phyloP scores from a whole-genome alignment of 1,284 basidiomycete genomes.

The Moniliophthora roreri region DNA sequence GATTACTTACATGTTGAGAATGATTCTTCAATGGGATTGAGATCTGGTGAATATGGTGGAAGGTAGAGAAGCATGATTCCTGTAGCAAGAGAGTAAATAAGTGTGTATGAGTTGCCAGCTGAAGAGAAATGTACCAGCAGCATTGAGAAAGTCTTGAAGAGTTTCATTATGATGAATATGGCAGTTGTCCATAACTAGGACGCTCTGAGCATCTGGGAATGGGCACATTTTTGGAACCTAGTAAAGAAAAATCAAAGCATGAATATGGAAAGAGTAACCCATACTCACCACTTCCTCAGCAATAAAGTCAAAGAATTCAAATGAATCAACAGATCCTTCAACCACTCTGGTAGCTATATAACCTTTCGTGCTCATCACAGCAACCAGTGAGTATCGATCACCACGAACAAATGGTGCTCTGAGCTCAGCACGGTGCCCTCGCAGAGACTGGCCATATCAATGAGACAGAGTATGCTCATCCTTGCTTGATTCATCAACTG shows the following conservation, averaged over 20 bases:
- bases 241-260: not conserved
- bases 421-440: slow-evolving; percentile 17
- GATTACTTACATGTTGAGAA: not conserved
- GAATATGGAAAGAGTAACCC: not conserved
- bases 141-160: slow-evolving; percentile 5
- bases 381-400: slow-evolving; percentile 21
- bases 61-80: slow-evolving; percentile 12
- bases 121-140: no score
- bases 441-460: slow-evolving; percentile 2
- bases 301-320: slow-evolving; percentile 25
- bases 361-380: slow-evolving; percentile 23
- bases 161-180: slow-evolving; percentile 5
- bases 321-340: slow-evolving; percentile 24
- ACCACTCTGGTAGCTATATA: slow-evolving; percentile 23
- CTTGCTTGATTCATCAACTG: no score
- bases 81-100: no score
- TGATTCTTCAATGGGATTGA: slow-evolving; percentile 12
- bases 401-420: slow-evolving; percentile 21
- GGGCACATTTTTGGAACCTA: slow-evolving; percentile 11
- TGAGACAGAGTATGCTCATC: slow-evolving; percentile 4
- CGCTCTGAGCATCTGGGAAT: slow-evolving; percentile 4
- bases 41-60: slow-evolving; percentile 16
- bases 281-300: slow-evolving; percentile 25
- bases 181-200: slow-evolving; percentile 13
- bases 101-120: no score